These are phyloP conservation scores for Brettanomyces nanus DNA, from an alignment of 805 yeast species.

Conservation along the genomic window DNA sequence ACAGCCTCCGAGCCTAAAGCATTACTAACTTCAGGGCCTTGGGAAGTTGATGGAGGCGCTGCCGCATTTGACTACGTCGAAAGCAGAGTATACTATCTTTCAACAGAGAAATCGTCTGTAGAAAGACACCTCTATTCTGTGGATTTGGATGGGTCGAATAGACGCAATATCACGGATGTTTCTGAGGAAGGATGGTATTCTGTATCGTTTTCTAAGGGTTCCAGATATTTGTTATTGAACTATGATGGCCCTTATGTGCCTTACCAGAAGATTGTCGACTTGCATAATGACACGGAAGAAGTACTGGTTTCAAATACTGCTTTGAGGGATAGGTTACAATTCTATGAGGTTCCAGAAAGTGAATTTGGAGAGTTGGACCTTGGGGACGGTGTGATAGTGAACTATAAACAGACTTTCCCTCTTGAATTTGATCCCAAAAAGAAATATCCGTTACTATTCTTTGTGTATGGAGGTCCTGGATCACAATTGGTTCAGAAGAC, in stretches of 20 bases:
- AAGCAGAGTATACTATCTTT: conserved; percentile 53
- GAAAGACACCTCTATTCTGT: conserved; percentile 82
- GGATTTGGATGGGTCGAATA: conserved; percentile 39
- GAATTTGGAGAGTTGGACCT: conserved; percentile 45
- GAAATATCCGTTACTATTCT: conserved; percentile 81
- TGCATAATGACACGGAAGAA: conserved; percentile 32
- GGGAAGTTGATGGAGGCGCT: conserved; percentile 85
- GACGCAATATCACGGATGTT: conserved; percentile 40
- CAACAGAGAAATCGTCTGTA: conserved; percentile 69
- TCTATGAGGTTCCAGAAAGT: conserved; percentile 51
- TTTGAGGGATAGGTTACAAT: conserved; percentile 28
- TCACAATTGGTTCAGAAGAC: conserved; percentile 70
- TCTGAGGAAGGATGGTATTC: conserved; percentile 55
- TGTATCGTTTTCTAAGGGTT: conserved; percentile 73
- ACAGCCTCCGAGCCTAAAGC: conserved; percentile 38
- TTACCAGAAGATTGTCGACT: conserved; percentile 59
- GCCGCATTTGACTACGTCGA: conserved; percentile 48
- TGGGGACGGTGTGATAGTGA: conserved; percentile 30
- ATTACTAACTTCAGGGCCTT: conserved; percentile 64
- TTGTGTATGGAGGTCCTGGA: conserved; percentile 93
- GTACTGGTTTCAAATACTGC: conserved; percentile 40
- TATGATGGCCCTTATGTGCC: conserved; percentile 79
- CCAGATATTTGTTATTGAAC: conserved; percentile 60
- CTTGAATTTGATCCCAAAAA: conserved; percentile 49
- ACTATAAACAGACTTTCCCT: conserved; percentile 73